Conservation (phyloP, 495 filamentous ascomycete genomes). For the Penicillium fimorum region DNA sequence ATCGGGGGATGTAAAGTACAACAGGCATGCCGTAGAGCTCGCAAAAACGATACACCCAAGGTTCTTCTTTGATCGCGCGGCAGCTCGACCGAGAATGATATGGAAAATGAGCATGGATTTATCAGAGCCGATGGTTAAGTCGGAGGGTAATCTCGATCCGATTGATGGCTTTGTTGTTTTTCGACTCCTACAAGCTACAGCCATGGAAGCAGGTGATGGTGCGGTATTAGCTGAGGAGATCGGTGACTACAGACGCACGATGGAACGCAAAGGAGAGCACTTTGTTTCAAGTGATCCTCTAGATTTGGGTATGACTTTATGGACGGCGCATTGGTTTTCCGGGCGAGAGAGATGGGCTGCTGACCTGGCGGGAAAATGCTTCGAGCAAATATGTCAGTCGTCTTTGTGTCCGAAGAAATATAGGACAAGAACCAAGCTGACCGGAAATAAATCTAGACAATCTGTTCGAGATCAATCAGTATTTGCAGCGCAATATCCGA, state of each 20-base stretch:
- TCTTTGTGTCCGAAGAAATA: not conserved
- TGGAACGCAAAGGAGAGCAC: slow-evolving; percentile 48
- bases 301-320: slow-evolving; percentile 66
- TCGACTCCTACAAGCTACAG: slow-evolving; percentile 50
- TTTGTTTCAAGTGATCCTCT: slow-evolving; percentile 54
- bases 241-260: slow-evolving; percentile 56
- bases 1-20: slow-evolving; percentile 50
- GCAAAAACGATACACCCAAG: slow-evolving; percentile 58
- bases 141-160: slow-evolving; percentile 62
- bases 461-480: slow-evolving; percentile 41
- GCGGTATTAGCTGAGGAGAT: slow-evolving; percentile 51
- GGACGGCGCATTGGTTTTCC: slow-evolving; percentile 58
- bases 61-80: slow-evolving; percentile 48
- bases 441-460: slow-evolving; percentile 28
- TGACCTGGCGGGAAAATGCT: slow-evolving; percentile 41
- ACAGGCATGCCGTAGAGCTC: slow-evolving; percentile 54
- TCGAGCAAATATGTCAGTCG: slow-evolving; percentile 44
- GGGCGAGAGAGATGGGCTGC: slow-evolving; percentile 54
- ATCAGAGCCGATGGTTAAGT: slow-evolving; percentile 46
- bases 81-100: slow-evolving; percentile 48
- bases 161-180: slow-evolving; percentile 60
- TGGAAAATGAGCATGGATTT: slow-evolving; percentile 64
- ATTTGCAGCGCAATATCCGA: slow-evolving; percentile 40
- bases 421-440: not conserved
- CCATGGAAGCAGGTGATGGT: slow-evolving; percentile 26